Evolutionary conservation across 257 asterid species (phyloP).

Genomic region (Rehmannia glutinosa): DNA sequence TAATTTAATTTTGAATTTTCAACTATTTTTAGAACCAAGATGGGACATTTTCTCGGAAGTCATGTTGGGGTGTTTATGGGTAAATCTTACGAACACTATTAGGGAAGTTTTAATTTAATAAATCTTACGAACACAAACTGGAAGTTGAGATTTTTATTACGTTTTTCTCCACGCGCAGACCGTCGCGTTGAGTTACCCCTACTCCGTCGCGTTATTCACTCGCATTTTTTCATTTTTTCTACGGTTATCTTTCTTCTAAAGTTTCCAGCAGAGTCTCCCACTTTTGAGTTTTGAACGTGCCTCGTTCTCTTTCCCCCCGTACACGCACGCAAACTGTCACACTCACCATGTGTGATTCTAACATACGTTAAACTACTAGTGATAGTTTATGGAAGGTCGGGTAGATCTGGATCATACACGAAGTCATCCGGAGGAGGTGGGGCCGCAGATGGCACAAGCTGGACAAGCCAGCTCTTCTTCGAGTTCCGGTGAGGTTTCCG

Average conservation of each 20-base stretch:
- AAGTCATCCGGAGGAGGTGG: slow-evolving; percentile 29
- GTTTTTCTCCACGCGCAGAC: slow-evolving; percentile 3
- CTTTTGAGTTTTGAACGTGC: slow-evolving; percentile 31
- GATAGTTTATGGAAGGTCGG: slow-evolving; percentile 19
- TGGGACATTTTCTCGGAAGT: too few species aligned
- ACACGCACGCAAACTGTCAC: neutral
- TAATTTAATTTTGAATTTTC: too few species aligned
- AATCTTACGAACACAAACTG: too few species aligned
- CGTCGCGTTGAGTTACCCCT: neutral
- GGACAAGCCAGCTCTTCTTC: slow-evolving; percentile 35
- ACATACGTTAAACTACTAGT: neutral
- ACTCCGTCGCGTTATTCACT: neutral
- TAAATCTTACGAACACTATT: too few species aligned
- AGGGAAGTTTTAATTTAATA: too few species aligned
- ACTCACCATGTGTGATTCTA: neutral
- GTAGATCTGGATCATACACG: slow-evolving; percentile 46
- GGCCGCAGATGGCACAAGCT: slow-evolving; percentile 34
- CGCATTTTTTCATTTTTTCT: too few species aligned
- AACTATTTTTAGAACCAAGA: too few species aligned
- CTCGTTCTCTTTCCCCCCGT: neutral
- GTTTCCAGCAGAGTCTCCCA: slow-evolving; percentile 14
- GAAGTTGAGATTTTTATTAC: too few species aligned
- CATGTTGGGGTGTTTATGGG: too few species aligned
- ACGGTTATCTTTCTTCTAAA: slow-evolving; percentile 10
- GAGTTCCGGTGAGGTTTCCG: slow-evolving; percentile 44